Evolutionary conservation across 176 grass and related monocot species (phyloP).

Genomic region (Elymus sibiricus): DNA sequence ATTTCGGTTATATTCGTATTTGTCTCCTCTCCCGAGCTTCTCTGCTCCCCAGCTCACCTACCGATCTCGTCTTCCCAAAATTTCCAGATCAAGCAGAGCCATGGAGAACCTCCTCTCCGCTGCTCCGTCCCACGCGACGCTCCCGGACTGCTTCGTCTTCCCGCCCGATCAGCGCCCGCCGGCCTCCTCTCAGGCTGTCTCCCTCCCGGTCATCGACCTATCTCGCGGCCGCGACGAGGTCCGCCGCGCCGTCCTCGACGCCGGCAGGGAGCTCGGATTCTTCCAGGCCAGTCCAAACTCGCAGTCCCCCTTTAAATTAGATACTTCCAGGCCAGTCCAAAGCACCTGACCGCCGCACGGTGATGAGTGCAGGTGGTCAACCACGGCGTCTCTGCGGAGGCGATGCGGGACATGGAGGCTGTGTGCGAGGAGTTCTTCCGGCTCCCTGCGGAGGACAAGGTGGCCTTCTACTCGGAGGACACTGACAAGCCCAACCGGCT

Average conservation of each 20-base stretch:
- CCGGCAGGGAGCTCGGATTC: constrained; percentile 61
- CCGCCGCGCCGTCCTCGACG: constrained; percentile 41
- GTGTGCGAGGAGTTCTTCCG: constrained; percentile 54
- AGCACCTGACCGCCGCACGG: not conserved
- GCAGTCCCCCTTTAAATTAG: not conserved
- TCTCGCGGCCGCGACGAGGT: constrained; percentile 39
- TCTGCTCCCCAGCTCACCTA: not conserved
- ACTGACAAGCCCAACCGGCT: constrained; percentile 36
- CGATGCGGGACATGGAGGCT: constrained; percentile 42
- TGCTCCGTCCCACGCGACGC: not conserved
- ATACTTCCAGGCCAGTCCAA: constrained; percentile 22
- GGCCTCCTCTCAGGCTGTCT: not conserved
- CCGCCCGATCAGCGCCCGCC: constrained; percentile 42
- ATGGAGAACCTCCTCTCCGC: constrained; percentile 63
- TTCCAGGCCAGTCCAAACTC: constrained; percentile 42
- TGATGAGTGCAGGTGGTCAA: constrained; percentile 48
- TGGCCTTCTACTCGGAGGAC: constrained; percentile 51
- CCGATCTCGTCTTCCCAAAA: not conserved
- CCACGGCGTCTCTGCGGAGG: constrained; percentile 46
- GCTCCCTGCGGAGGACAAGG: constrained; percentile 38
- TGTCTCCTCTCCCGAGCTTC: not conserved
- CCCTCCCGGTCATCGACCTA: constrained; percentile 64
- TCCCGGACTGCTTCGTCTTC: constrained; percentile 58
- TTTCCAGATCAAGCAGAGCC: not conserved
- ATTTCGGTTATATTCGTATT: too few species aligned